These are phyloP conservation scores for Chaetomiaceae sp. DNA, from an alignment of 2,329 filamentous ascomycete genomes.

Conservation along the genomic window DNA sequence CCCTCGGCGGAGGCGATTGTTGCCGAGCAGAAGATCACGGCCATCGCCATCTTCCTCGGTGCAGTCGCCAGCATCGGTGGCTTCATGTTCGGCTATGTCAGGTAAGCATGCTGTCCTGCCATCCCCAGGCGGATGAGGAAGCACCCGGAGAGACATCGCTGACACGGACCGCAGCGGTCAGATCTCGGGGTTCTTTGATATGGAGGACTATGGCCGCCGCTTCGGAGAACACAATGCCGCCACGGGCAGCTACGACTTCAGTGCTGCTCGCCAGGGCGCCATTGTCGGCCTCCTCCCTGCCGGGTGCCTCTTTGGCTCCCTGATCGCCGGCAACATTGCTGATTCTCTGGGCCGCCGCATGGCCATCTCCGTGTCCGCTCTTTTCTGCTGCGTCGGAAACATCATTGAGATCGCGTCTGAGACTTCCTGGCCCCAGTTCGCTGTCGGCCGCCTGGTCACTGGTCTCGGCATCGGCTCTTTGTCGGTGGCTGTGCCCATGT, in stretches of 20 bases:
- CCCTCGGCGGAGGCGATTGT: slow-evolving; percentile 6
- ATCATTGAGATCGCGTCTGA: slow-evolving; percentile 60
- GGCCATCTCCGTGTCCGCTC: slow-evolving; percentile 58
- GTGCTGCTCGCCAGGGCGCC: slow-evolving; percentile 56
- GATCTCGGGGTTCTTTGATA: slow-evolving; percentile 58
- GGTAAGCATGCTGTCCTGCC: slow-evolving; percentile 33
- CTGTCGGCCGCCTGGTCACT: slow-evolving; percentile 60
- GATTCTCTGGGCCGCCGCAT: slow-evolving; percentile 60
- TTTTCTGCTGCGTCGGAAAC: slow-evolving; percentile 60
- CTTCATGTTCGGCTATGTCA: slow-evolving; percentile 55
- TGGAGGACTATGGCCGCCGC: slow-evolving; percentile 51
- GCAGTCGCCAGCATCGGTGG: slow-evolving; percentile 51
- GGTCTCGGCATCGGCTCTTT: slow-evolving; percentile 65
- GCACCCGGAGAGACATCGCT: background rate
- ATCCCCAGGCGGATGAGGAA: background rate
- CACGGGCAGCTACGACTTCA: slow-evolving; percentile 44
- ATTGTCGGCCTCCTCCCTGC: slow-evolving; percentile 60
- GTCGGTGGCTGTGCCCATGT: slow-evolving; percentile 65
- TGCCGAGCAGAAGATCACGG: slow-evolving; percentile 23
- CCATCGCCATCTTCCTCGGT: slow-evolving; percentile 40
- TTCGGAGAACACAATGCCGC: slow-evolving; percentile 44
- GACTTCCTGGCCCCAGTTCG: slow-evolving; percentile 59
- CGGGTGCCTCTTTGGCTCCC: slow-evolving; percentile 56
- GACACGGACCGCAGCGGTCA: slow-evolving; percentile 43
- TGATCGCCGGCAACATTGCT: slow-evolving; percentile 58